Evolutionary conservation across 306 rosid species (phyloP), one percentile per base, ranked within the genome.

Genomic region (Dicorynia guianensis): DNA sequence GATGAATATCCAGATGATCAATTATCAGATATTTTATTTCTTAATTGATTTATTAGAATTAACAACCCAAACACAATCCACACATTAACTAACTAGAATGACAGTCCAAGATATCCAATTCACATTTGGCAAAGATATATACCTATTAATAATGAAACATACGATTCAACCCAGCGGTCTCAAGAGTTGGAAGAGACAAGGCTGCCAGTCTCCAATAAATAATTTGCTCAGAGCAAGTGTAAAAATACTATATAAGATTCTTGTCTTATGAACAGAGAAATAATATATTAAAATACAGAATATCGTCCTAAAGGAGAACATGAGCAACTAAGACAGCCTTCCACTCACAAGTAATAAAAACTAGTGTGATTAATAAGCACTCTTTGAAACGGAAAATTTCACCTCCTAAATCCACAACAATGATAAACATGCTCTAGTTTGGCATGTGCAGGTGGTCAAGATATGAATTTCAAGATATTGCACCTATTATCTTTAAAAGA

Each of bases 1-100:
- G 67, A 52, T 72, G 36, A 25, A 63, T 30, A 77, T 67, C 80
- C 65, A 69, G 52, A 66, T 9, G 43, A 76, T 52, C 15, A 11
- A 70, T 20, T 47, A 63, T 8, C 35, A 61, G 13, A 82, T 11
- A 60, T 46, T 6, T 40, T 40, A 40, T 40, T 40, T 40, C 46
- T 40, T 40, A 39, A 50, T 40, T 56, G 19, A 78, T 19, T 47
- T 43, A 33, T 55, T 57, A 71, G 38, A 69, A 65, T 54, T 63
- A 30, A 33, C 67, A 15, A 61, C n/a, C 66, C 25, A 43, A 39
- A 9, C 33, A 69, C 25, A n/a, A 34, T 63, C 53, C 33, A 63
- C 19, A 71, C 54, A 54, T 25, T 1, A 25, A 25, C 30, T 25
- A 25, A 25, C 1, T 25, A 1, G 2, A 25, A 25, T 25, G 2